phyloP scores from a whole-genome alignment of 257 asterid species.

The Primulina huaijiensis region DNA sequence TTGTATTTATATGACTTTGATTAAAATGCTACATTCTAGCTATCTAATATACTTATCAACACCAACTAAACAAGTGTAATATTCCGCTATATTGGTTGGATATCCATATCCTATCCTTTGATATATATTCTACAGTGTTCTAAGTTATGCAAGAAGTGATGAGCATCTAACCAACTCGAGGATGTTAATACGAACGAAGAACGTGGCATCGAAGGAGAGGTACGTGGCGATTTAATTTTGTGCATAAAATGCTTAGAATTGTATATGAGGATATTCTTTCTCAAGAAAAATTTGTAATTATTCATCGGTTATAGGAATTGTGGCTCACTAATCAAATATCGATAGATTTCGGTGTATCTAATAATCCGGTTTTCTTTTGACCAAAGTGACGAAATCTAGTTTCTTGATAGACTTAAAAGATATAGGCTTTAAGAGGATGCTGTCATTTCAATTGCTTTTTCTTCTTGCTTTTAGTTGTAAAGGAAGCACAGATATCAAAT shows the following conservation, averaged over 20 bases:
- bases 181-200: not conserved
- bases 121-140: no score
- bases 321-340: not conserved
- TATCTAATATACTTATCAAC: no score
- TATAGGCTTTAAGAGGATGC: constrained; percentile 23
- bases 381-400: constrained; percentile 37
- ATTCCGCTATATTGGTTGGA: not conserved
- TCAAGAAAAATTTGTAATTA: no score
- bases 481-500: constrained; percentile 9
- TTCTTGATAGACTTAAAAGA: constrained; percentile 25
- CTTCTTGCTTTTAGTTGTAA: constrained; percentile 25
- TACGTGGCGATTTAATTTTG: not conserved
- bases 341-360: not conserved
- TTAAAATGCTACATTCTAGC: no score
- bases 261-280: not conserved
- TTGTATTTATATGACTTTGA: no score
- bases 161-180: not conserved
- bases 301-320: not conserved
- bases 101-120: not conserved
- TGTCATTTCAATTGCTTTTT: constrained; percentile 26
- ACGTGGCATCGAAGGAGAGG: not conserved
- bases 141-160: not conserved
- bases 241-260: not conserved
- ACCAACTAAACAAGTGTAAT: no score
- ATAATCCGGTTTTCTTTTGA: constrained; percentile 26